phyloP scores from a whole-genome alignment of 177 flowering plant genomes.

The Tripterygium wilfordii region DNA sequence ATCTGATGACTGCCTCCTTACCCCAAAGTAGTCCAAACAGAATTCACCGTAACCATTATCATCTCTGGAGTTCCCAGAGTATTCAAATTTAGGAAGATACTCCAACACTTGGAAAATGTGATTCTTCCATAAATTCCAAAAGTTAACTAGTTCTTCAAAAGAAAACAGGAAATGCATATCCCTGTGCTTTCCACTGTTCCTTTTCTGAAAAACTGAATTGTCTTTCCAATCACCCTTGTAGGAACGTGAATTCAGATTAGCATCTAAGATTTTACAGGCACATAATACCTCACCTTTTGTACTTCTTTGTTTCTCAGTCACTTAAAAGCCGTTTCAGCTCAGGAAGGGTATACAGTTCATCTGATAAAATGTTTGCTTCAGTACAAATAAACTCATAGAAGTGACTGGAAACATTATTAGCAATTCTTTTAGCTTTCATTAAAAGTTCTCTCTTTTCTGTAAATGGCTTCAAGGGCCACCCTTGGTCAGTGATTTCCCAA shows the following conservation, averaged over 20 bases:
- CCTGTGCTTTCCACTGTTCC: no score
- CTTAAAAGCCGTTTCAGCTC: conserved; percentile 18
- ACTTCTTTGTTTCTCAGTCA: conserved; percentile 20
- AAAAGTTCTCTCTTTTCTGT: conserved; percentile 34
- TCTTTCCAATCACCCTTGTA: conserved; percentile 41
- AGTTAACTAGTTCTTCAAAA: conserved; percentile 35
- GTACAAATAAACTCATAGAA: conserved; percentile 23
- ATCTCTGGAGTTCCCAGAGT: background rate
- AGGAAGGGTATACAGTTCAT: conserved; percentile 17
- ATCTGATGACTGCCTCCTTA: conserved; percentile 17
- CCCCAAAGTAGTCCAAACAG: conserved; percentile 50
- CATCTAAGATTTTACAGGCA: conserved; percentile 45
- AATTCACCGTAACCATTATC: conserved; percentile 21
- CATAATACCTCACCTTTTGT: conserved; percentile 33
- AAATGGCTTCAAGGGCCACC: conserved; percentile 64
- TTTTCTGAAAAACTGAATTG: conserved; percentile 16
- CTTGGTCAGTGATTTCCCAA: conserved; percentile 43
- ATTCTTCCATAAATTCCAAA: conserved; percentile 59
- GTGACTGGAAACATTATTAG: conserved; percentile 22
- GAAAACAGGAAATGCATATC: conserved; percentile 18
- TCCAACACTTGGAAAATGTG: conserved; percentile 22
- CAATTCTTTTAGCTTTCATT: conserved; percentile 31
- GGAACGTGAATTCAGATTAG: conserved; percentile 20
- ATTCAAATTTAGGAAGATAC: conserved; percentile 15
- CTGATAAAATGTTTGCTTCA: conserved; percentile 30